Evolutionary conservation across 2,329 filamentous ascomycete genomes (phyloP), one percentile per base, ranked within the genome.

Genomic region (Aspergillus ibericus): DNA sequence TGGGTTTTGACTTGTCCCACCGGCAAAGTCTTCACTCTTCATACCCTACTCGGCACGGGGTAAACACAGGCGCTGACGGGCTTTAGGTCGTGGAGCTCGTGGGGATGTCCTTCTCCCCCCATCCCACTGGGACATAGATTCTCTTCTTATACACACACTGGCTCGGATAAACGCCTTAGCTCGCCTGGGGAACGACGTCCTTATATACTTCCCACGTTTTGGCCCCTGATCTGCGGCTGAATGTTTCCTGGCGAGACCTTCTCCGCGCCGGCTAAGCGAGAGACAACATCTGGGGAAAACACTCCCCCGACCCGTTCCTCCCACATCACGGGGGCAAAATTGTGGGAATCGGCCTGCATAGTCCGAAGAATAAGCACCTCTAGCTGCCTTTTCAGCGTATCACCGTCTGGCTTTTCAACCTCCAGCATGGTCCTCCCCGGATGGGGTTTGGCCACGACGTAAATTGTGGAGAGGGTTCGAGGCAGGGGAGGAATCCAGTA

Each of bases 341-440:
- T 58, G 52, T 59, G 59, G 58, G 60, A 58, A 63, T 60, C 55
- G 59, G 35, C 15, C 59, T 48, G 44, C 58, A 58, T 35, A 46
- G 53, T 53, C 35, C 36, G 29, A 47, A 50, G 29, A 12, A 27
- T 25, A 29, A 32, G 46, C 20, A 29, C 56, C 50, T 42, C 46
- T 38, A 27, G 47, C 32, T 52, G 42, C 35, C 5, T 54, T 22
- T 22, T 62, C 56, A 42, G 61, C 58, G 59, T 62, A 59, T 65
- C 55, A 50, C 54, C 64, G 61, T 56, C 53, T 63, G 55, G 60
- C 49, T 34, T 58, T 59, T 59, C 58, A 55, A 67, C 60, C 65
- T 67, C 65, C 66, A 68, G 66, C 63, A 58, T 70, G 68, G 29
- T n/a, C 40, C 51, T 44, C 66, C 68, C 68, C 69, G 60, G 64